Base-by-base conservation (phyloP, 208 protist species). In the Acanthamoeba lugdunensis region DNA sequence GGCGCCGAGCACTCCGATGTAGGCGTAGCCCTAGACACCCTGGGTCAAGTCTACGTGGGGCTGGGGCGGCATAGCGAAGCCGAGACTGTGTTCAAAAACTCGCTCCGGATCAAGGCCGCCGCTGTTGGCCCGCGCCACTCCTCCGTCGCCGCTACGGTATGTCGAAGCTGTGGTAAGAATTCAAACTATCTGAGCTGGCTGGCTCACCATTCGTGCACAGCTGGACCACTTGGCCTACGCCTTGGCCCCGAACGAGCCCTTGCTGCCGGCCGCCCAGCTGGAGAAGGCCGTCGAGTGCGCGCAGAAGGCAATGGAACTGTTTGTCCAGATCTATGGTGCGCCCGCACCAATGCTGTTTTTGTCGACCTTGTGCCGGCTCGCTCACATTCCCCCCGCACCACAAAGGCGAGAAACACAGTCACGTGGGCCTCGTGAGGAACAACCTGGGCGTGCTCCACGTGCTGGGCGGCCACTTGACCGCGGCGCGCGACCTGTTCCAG, bases 211-310 rank as follows among this genome's bases (percentile, higher is more conserved):
- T 28, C 9, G 9, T 16, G 14, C 33, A 13, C 73, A 81, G 73
- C 73, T 81, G 33, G 73, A 81, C 23, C 73, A 81, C 41, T 28
- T 81, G 73, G 73, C 73, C 73, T 81, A 81, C 73, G 73, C 73
- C 13, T 33, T 81, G 41, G 73, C 73, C 37, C 73, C 73, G 28
- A 37, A 71, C 65, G 73, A 81, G 8, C n/a, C 28, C 4, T n/a
- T 11, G 73, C 16, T 33, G 73, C 23, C 73, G 37, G 16, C 18
- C 23, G 23, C 7, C 33, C 30, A 81, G 41, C 73, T 81, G 4
- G 11, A 81, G 23, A 45, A 50, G 41, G 73, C 73, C 21, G 37
- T 81, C 21, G 73, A 81, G 73, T 81, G 73, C 23, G 73, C 73
- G 23, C 73, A 81, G 8, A 45, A 81, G 73, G 73, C 73, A 25